phyloP scores from a whole-genome alignment of 1,139 yeast genomes.

The Debaryomyces subglobosus region DNA sequence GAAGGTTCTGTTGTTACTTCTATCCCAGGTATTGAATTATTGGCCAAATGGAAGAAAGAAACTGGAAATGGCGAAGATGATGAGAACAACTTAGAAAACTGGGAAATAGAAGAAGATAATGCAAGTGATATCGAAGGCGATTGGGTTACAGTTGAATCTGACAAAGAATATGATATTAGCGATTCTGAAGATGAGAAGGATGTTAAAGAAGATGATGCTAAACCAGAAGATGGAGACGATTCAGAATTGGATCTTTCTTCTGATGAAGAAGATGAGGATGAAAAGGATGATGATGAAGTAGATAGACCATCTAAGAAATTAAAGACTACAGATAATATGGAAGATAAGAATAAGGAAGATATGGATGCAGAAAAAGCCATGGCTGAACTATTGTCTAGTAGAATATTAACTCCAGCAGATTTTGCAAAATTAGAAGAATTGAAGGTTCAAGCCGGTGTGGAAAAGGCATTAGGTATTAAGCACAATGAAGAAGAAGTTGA shows the following conservation, averaged over 20 bases:
- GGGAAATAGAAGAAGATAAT: conserved; percentile 50
- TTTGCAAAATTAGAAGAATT: conserved; percentile 92
- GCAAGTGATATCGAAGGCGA: conserved; percentile 65
- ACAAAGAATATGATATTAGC: conserved; percentile 56
- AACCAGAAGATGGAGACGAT: conserved; percentile 41
- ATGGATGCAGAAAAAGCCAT: conserved; percentile 49
- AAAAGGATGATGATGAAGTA: conserved; percentile 32
- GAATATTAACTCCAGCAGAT: conserved; percentile 95
- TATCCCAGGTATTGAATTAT: conserved; percentile 87
- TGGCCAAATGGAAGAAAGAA: conserved; percentile 84
- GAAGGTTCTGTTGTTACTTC: conserved; percentile 62
- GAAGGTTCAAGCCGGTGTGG: conserved; percentile 79
- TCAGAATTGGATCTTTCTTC: conserved; percentile 42
- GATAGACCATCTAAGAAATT: conserved; percentile 30
- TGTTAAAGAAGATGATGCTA: conserved; percentile 36
- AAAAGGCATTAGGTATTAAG: conserved; percentile 64
- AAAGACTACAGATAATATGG: conserved; percentile 18
- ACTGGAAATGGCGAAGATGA: conserved; percentile 49
- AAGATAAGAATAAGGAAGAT: conserved; percentile 26
- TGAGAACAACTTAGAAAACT: conserved; percentile 41
- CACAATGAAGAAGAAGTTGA: conserved; percentile 83
- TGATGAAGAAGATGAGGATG: conserved; percentile 41
- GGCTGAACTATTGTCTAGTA: conserved; percentile 65
- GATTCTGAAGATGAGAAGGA: conserved; percentile 44
- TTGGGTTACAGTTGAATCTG: conserved; percentile 62